Evolutionary conservation across 2,329 filamentous ascomycete species (phyloP).

Genomic region (Dactylonectria macrodidyma): DNA sequence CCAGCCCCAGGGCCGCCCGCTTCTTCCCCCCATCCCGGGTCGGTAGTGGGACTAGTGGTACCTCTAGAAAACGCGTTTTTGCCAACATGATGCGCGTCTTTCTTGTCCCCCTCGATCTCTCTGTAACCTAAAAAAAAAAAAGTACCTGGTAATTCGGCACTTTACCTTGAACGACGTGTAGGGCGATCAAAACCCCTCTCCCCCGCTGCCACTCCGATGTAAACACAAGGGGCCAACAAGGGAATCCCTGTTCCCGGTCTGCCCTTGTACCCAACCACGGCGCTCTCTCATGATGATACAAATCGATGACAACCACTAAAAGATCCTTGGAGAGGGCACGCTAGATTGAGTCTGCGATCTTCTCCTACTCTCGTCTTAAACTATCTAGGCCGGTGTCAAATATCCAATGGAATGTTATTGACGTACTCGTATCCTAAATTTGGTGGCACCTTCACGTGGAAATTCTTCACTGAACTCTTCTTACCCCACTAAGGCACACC

Average conservation of each 20-base stretch:
- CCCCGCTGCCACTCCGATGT: conserved; percentile 11
- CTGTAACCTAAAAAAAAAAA: no score
- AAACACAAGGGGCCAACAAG: conserved; percentile 11
- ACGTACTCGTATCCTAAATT: conserved; percentile 14
- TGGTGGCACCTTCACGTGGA: conserved; percentile 20
- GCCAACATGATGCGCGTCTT: conserved; percentile 1
- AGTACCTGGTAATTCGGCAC: no score
- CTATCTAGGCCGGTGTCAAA: no score
- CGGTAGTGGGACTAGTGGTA: not conserved
- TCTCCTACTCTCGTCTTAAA: no score
- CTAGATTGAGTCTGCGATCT: no score
- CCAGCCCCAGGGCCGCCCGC: conserved; percentile 5
- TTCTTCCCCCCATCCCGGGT: not conserved
- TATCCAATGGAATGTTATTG: no score
- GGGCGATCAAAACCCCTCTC: not conserved
- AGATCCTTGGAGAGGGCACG: not conserved
- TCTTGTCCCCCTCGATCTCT: not conserved
- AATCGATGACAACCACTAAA: not conserved
- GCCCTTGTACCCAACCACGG: conserved; percentile 8
- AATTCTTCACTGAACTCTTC: not conserved
- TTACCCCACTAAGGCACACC: not conserved
- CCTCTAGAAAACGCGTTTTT: not conserved
- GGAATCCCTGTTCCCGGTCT: conserved; percentile 14
- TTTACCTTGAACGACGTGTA: not conserved
- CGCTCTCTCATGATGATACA: not conserved